Base-by-base conservation (phyloP, 192 early-diverging fungal genomes). In the Backusella westeae region DNA sequence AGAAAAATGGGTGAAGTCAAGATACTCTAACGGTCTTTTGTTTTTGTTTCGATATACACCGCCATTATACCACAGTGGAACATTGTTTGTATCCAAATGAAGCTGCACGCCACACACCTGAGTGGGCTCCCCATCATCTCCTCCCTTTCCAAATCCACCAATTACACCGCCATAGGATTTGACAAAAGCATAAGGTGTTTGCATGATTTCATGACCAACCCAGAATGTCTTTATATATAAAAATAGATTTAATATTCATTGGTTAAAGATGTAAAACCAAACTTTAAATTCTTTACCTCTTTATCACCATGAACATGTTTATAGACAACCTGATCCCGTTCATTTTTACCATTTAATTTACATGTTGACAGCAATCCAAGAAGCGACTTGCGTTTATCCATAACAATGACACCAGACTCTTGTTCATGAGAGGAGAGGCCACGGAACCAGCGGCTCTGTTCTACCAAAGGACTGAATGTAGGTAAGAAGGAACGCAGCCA, bases 351-450 rank as follows among this genome's bases (percentile, higher is more conserved):
- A 75, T 90, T 91, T 69, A 90, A 75, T 68, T 85, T 80, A 77
- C 88, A 89, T 3, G 78, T 83, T 1, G 85, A 78, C 21, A 92
- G 21, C 29, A 92, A 38, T 8, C 87, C 89, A 1, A 89, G 67
- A 23, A 90, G 66, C 3, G 82, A 59, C 19, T 80, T 76, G 14
- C 66, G 69, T 44, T 91, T 89, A 79, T 91, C 79, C 35, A 90
- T 77, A 26, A 87, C 41, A 29, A 87, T 81, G 1, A 90, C 86
- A n/a, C 91, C 90, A 3, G 88, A 87, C 49, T 92, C 90, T 53
- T 86, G 82, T 75, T 92, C 91, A 69, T 90, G 14, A 46, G 56
- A 15, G 75, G 80, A 34, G 32, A 12, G 6, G 44, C 66, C 15
- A 73, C 74, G 63, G 75, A 81, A 75, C 80, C 78, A 42, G 79